Base-by-base conservation (phyloP, 768 basidiomycete species). In the Termitomyces bulborhizus region DNA sequence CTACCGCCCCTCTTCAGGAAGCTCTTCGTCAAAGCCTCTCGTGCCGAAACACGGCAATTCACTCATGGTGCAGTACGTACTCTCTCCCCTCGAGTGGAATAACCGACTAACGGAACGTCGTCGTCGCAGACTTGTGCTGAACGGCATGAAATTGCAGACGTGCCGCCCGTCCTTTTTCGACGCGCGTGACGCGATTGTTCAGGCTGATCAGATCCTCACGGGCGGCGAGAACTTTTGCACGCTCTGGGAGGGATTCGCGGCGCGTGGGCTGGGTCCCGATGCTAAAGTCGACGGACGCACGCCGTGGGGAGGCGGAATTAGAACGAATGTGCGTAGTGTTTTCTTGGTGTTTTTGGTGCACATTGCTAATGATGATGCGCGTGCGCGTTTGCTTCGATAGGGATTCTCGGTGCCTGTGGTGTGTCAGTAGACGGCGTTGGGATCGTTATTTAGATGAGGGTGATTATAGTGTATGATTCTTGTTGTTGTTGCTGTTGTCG, bases 21-120 rank as follows among this genome's bases (percentile, higher is more conserved):
- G 21, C 21, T 21, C 21, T 21, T 21, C 21, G 21, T 21, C 47
- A 76, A 78, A 77, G 65, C 79, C 86, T 8, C 77, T 88, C 32
- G 77, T 98, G 11, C 95, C 96, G 53, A 90, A 85, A 73, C 88
- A 96, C 64, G 95, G 95, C 5, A 98, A 98, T 75, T 84, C 95
- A 26, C 76, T 98, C 53, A 74, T 80, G 39, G 69, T 92, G 11
- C 90, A 92, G 78, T 77, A 62, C 57, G 76, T 78, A 52, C 3
- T 29, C 29, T 57, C 26, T 27, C 27, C 46, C 45, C 7, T 12
- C 36, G 5, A 16, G 5, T 16, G 6, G 4, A 16, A 4, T 37
- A 8, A 15, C 6, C 4, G 3, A 34, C 34, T 32, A 9, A 32
- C 31, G 21, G 21, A 21, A 21, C 21, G 21, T 21, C 21, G 21